A percentile compares a stretch with the other conserved stretches of the same genome.
Conservation (phyloP, 768 basidiomycete species). For the Boletales sp. region DNA sequence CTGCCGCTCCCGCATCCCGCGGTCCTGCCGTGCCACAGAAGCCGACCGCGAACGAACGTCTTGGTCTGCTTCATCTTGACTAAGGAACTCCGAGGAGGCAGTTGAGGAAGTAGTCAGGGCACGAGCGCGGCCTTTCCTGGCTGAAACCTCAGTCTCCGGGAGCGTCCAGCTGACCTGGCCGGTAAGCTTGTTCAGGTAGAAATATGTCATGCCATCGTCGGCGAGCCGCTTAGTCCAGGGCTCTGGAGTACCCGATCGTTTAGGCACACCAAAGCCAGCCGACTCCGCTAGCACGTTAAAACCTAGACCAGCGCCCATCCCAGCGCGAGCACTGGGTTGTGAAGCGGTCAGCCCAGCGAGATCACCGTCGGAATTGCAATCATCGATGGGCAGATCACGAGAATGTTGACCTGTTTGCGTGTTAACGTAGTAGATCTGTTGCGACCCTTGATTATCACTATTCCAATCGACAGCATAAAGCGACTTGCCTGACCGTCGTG, state of each 20-base stretch:
- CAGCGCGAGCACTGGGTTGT: slow-evolving; percentile 53
- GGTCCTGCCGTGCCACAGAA: slow-evolving; percentile 31
- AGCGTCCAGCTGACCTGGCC: slow-evolving; percentile 67
- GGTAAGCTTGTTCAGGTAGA: slow-evolving; percentile 69
- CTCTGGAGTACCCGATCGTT: slow-evolving; percentile 61
- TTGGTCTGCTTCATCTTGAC: slow-evolving; percentile 22
- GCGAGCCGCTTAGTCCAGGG: slow-evolving; percentile 81
- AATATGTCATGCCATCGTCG: slow-evolving; percentile 80
- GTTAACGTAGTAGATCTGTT: slow-evolving; percentile 92
- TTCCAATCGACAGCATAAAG: not conserved
- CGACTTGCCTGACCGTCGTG: slow-evolving; percentile 72
- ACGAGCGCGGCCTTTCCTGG: slow-evolving; percentile 31
- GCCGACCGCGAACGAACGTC: slow-evolving; percentile 30
- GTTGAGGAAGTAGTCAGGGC: slow-evolving; percentile 33
- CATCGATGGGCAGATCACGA: slow-evolving; percentile 79
- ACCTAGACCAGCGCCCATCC: slow-evolving; percentile 49
- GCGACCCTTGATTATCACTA: not conserved
- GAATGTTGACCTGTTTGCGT: slow-evolving; percentile 81
- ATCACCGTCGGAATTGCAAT: slow-evolving; percentile 62
- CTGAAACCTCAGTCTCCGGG: slow-evolving; percentile 41
- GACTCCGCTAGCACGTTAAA: slow-evolving; percentile 37
- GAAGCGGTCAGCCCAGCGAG: slow-evolving; percentile 54
- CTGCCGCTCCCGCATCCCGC: slow-evolving; percentile 24
- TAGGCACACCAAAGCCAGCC: slow-evolving; percentile 60
- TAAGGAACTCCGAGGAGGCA: slow-evolving; percentile 27